These are phyloP conservation scores for Eleusine coracana DNA, from an alignment of 176 grass and related monocot species.

Conservation along the genomic window DNA sequence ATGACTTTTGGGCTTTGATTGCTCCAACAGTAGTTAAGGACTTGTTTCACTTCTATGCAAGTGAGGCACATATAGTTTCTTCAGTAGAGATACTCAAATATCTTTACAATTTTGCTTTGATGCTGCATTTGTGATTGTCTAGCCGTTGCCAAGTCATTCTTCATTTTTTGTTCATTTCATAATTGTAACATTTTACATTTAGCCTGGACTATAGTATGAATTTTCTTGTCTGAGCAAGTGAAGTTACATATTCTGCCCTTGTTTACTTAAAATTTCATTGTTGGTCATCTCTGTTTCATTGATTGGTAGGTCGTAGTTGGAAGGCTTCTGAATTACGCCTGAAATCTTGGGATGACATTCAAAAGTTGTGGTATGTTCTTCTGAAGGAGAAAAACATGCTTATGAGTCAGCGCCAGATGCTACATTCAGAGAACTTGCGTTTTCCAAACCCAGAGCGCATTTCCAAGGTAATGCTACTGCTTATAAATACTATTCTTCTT, in stretches of 20 bases:
- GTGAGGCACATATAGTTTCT: no score
- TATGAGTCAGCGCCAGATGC: slow-evolving; percentile 91
- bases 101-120: no score
- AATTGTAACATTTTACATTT: slow-evolving; percentile 5
- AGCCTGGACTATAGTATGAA: neutral
- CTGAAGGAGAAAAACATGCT: slow-evolving; percentile 98
- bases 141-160: neutral
- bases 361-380: slow-evolving; percentile 94
- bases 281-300: slow-evolving; percentile 14
- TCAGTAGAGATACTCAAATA: no score
- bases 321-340: slow-evolving; percentile 91
- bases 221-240: neutral
- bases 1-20: neutral
- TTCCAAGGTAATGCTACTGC: slow-evolving; percentile 62
- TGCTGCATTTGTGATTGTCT: neutral
- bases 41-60: neutral
- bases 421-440: slow-evolving; percentile 65
- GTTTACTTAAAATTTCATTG: neutral
- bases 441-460: slow-evolving; percentile 89
- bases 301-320: slow-evolving; percentile 75
- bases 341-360: slow-evolving; percentile 96
- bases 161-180: neutral
- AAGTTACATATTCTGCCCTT: neutral
- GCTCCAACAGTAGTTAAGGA: neutral
- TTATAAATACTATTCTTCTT: neutral